A percentile compares a stretch with the other conserved stretches of the same genome.
Evolutionary conservation across 371 early-diverging fungal species (phyloP).

Genomic region (Fennellomyces sp.): DNA sequence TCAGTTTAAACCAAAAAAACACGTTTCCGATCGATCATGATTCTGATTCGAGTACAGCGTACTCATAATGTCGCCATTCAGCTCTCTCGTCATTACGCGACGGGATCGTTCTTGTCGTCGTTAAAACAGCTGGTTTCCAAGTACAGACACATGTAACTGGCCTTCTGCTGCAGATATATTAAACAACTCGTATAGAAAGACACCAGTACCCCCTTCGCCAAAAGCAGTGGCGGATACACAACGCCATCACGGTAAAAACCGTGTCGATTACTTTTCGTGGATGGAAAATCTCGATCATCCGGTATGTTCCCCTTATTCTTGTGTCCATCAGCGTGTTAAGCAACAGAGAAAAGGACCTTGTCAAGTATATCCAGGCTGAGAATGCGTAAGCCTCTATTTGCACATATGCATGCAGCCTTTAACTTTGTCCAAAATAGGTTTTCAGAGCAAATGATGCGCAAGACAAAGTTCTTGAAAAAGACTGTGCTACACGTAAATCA

Average conservation of each 20-base stretch:
- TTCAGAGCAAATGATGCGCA: conserved; percentile 25
- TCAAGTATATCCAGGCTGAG: conserved; percentile 57
- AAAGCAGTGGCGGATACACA: not conserved
- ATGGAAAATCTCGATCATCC: conserved; percentile 57
- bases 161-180: not conserved
- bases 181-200: not conserved
- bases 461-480: conserved; percentile 35
- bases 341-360: conserved; percentile 30
- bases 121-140: not conserved
- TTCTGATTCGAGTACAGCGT: not conserved
- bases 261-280: conserved; percentile 49
- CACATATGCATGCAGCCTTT: not conserved
- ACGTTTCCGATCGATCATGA: not conserved
- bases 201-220: not conserved
- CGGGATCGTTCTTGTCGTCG: not conserved
- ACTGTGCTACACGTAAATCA: conserved; percentile 22
- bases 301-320: conserved; percentile 29
- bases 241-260: conserved; percentile 13
- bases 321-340: not conserved
- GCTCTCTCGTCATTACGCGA: not conserved
- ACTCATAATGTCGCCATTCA: not conserved
- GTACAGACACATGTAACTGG: not conserved
- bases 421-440: not conserved
- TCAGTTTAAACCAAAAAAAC: not conserved
- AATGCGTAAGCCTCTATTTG: conserved; percentile 46